These are phyloP conservation scores for Albugo laibachii DNA, from an alignment of 352 stramenopile species.

Conservation along the genomic window DNA sequence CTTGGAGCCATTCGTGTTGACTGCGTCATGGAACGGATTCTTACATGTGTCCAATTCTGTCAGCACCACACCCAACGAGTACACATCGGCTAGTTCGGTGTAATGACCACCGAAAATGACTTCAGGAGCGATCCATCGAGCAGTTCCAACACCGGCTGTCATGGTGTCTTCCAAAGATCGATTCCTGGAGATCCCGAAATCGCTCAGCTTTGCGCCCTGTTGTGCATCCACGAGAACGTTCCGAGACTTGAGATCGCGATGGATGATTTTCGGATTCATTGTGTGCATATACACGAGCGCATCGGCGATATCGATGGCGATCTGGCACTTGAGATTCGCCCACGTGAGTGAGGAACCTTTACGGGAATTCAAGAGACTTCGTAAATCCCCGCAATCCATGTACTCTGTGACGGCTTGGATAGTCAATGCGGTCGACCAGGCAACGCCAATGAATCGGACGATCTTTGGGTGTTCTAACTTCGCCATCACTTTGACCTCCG, in stretches of 20 bases:
- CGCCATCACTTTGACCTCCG: slow-evolving; percentile 33
- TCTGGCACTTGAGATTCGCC: slow-evolving; percentile 41
- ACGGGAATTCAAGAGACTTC: slow-evolving; percentile 20
- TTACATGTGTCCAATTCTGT: slow-evolving; percentile 51
- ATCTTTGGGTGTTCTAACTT: slow-evolving; percentile 45
- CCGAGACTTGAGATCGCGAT: slow-evolving; percentile 45
- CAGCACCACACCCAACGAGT: slow-evolving; percentile 18
- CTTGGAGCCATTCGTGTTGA: slow-evolving; percentile 35
- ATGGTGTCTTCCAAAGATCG: slow-evolving; percentile 33
- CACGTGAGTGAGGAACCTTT: slow-evolving; percentile 22
- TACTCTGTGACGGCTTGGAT: slow-evolving; percentile 47
- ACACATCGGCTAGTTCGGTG: slow-evolving; percentile 9
- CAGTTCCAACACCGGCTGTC: slow-evolving; percentile 16
- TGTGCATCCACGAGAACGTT: slow-evolving; percentile 45
- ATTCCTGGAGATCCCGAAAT: slow-evolving; percentile 49
- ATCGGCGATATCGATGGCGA: slow-evolving; percentile 44
- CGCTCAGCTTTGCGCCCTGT: slow-evolving; percentile 34
- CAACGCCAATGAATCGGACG: slow-evolving; percentile 41
- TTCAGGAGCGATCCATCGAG: slow-evolving; percentile 12
- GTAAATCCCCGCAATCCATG: slow-evolving; percentile 47
- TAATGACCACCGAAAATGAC: slow-evolving; percentile 7
- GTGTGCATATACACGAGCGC: slow-evolving; percentile 54
- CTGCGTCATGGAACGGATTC: slow-evolving; percentile 29
- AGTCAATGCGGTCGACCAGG: slow-evolving; percentile 34
- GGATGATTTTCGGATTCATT: slow-evolving; percentile 36